Base-by-base conservation (phyloP, 1,284 basidiomycete genomes). In the Marasmius sp. region DNA sequence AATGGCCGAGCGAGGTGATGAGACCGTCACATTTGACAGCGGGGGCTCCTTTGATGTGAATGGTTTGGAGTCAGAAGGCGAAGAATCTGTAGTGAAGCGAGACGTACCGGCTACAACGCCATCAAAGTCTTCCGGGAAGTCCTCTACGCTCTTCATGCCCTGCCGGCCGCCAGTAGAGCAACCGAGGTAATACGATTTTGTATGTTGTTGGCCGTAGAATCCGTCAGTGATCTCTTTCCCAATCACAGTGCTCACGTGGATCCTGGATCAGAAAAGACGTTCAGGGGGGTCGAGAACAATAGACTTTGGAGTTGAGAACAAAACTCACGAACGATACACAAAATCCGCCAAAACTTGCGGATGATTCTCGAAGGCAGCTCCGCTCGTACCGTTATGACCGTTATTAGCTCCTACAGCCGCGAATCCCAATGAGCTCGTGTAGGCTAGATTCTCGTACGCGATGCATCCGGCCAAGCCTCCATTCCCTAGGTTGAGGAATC, bases 131-230 rank as follows among this genome's bases (percentile, higher is more conserved):
- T 63, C 65, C 2, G 67, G 67, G 51, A 65, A 65, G 22, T 58
- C 57, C 34, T 67, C 62, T 9, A 63, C 67, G 5, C 50, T 59
- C 39, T 69, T 63, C 3, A 64, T 54, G 7, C 66, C 66, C 51
- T 69, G 68, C 11, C 66, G 50, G n/a, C 68, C 68, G 33, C 68
- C 68, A 9, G 66, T 62, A 6, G 66, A 67, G 57, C 68, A 69
- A 16, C 68, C 68, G n/a, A 67, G 58, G 58, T 65, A 68, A 45
- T 67, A 67, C 14, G 66, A 66, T 22, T 66, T 64, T 8, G 37
- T 48, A 22, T 56, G 47, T 3, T 59, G 48, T 3, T 33, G n/a
- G 11, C 64, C 61, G 43, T 66, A 68, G 61, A 66, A 67, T 2
- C 48, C 16, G 12, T 62, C 39, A 20, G 62, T 47, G 37, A 68